Conservation (phyloP, 1,284 basidiomycete species). For the Sphaerobolus stellatus region DNA sequence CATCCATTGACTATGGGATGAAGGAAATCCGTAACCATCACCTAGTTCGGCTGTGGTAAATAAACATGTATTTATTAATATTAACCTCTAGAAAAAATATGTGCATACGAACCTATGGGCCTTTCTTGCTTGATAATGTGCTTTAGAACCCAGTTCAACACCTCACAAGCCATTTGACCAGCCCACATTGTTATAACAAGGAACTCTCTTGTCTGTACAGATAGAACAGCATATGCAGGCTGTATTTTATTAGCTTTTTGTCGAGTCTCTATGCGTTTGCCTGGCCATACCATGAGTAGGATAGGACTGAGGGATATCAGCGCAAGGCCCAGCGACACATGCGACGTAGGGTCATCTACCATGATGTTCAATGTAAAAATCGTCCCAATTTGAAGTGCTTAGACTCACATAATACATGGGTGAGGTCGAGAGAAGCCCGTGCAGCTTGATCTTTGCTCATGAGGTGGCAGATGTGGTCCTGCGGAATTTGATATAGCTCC, state of each 20-base stretch:
- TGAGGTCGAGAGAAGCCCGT: slow-evolving; percentile 55
- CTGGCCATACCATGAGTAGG: slow-evolving; percentile 62
- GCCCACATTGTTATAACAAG: slow-evolving; percentile 79
- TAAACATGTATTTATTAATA: slow-evolving; percentile 1
- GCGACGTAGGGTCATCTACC: slow-evolving; percentile 66
- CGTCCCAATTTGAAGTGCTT: not conserved
- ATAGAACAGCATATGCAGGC: slow-evolving; percentile 77
- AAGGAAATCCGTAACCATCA: slow-evolving; percentile 83
- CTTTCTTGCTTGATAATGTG: slow-evolving; percentile 66
- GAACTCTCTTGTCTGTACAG: slow-evolving; percentile 75
- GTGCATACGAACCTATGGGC: slow-evolving; percentile 53
- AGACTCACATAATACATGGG: slow-evolving; percentile 63
- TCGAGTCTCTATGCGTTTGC: slow-evolving; percentile 13
- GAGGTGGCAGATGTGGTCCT: too few species aligned
- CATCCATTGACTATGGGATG: slow-evolving; percentile 88
- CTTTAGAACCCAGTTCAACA: slow-evolving; percentile 71
- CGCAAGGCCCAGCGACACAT: slow-evolving; percentile 61
- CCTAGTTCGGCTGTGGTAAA: slow-evolving; percentile 52
- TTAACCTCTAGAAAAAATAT: not conserved
- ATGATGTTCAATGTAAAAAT: slow-evolving; percentile 7
- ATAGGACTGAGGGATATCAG: slow-evolving; percentile 75
- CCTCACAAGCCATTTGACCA: slow-evolving; percentile 76
- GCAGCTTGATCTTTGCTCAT: slow-evolving; percentile 20
- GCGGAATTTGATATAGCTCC: too few species aligned
- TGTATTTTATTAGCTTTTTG: slow-evolving; percentile 27